Percentiles rank a stretch among this genome's conserved stretches.
These are phyloP conservation scores for Dictyostelium capitatum DNA, from an alignment of 78 protist species.

Conservation along the genomic window DNA sequence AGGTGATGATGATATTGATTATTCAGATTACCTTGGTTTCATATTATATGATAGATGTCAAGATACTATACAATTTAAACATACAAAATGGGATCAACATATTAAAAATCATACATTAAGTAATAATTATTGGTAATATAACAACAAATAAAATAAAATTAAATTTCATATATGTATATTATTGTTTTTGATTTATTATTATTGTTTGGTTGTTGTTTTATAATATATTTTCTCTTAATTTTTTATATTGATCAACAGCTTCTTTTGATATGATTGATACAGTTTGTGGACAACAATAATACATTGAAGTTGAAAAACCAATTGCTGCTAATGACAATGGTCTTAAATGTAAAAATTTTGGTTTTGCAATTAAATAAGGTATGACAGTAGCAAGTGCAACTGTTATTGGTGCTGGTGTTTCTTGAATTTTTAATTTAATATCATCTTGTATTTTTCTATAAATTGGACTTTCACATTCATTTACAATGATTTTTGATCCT, in stretches of 20 bases:
- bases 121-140: too few species aligned
- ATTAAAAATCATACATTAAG: too few species aligned
- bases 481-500: not conserved
- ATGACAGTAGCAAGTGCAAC: not conserved
- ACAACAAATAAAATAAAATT: too few species aligned
- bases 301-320: conserved; percentile 45
- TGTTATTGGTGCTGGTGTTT: not conserved
- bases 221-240: not conserved
- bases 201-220: too few species aligned
- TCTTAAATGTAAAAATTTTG: not conserved
- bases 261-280: not conserved
- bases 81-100: too few species aligned
- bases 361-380: not conserved
- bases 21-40: too few species aligned
- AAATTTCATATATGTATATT: too few species aligned
- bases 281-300: conserved; percentile 48
- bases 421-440: not conserved
- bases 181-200: too few species aligned
- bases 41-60: too few species aligned
- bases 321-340: not conserved
- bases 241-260: conserved; percentile 26
- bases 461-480: conserved; percentile 1
- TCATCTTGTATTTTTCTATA: not conserved
- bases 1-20: too few species aligned
- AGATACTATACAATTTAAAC: too few species aligned